Conservation (phyloP, 31 red algal species). For the Asparagopsis taxiformis region DNA sequence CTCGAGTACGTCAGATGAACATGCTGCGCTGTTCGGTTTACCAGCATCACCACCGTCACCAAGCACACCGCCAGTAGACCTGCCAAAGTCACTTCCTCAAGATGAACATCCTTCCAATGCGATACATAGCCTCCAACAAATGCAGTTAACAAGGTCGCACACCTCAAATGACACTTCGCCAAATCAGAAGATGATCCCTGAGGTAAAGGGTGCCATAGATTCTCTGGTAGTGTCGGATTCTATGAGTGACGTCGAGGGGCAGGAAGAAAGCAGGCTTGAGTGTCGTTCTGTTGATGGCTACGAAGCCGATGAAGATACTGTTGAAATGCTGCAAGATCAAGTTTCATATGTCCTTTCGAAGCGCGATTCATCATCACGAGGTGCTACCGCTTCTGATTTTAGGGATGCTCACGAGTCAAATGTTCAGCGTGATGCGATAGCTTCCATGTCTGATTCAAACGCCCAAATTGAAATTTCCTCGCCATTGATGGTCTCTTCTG, state of each 20-base stretch:
- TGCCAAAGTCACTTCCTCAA: background rate
- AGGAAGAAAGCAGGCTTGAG: constrained; percentile 40
- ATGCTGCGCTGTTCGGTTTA: constrained; percentile 17
- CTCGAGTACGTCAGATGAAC: constrained; percentile 1
- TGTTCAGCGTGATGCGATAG: background rate
- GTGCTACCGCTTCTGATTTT: background rate
- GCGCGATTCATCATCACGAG: background rate
- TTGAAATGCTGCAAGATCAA: constrained; percentile 23
- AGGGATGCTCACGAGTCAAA: background rate
- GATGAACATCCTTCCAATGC: background rate
- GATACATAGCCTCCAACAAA: background rate
- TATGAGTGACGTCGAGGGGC: constrained; percentile 27
- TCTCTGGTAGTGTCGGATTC: background rate
- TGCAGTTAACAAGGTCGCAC: no score
- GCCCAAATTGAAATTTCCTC: background rate
- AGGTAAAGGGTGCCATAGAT: background rate
- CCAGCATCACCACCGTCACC: constrained; percentile 1
- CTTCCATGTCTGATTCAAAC: background rate
- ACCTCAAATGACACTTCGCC: background rate
- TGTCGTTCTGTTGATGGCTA: constrained; percentile 42
- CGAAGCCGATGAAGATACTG: constrained; percentile 36
- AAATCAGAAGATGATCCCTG: background rate
- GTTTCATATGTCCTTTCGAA: constrained; percentile 22
- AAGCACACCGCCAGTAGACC: no score
- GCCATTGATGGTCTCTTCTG: background rate